phyloP scores from a whole-genome alignment of 176 grass and related monocot genomes.

The Saccharum officinarum region DNA sequence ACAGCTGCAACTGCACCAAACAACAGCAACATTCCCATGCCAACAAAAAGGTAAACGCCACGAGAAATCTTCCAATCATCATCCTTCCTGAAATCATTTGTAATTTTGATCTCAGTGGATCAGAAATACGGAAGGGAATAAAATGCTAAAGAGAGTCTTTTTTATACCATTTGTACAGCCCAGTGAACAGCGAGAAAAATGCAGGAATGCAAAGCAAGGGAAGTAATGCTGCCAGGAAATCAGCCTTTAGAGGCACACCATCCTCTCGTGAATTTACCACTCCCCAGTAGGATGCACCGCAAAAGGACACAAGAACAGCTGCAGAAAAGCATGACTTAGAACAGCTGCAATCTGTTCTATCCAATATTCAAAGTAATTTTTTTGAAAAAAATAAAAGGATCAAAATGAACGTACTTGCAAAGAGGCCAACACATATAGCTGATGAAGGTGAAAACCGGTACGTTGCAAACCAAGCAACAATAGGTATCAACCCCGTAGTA shows the following conservation, averaged over 20 bases:
- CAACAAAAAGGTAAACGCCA: constrained; percentile 88
- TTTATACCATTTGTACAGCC: constrained; percentile 89
- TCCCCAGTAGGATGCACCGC: constrained; percentile 86
- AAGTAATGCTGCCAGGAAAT: constrained; percentile 96
- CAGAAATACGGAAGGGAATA: constrained; percentile 7
- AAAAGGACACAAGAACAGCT: constrained; percentile 92
- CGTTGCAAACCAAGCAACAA: constrained; percentile 96
- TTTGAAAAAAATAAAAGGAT: constrained; percentile 1
- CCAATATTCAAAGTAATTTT: constrained; percentile 18
- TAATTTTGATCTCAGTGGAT: constrained; percentile 23
- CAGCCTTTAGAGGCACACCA: constrained; percentile 75
- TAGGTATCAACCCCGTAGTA: constrained; percentile 76
- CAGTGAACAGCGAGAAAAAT: constrained; percentile 81
- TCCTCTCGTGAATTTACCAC: constrained; percentile 91
- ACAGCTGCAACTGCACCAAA: constrained; percentile 79
- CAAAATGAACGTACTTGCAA: constrained; percentile 57
- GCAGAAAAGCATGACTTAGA: constrained; percentile 39
- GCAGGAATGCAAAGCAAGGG: constrained; percentile 96
- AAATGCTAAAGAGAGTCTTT: constrained; percentile 22
- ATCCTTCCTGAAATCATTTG: constrained; percentile 84
- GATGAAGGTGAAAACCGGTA: constrained; percentile 91
- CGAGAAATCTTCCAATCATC: constrained; percentile 95
- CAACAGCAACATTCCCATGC: constrained; percentile 88
- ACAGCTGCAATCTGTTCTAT: background rate
- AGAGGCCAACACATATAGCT: constrained; percentile 86